Conservation (phyloP, 2,329 filamentous ascomycete species). For the Apiospora marii region DNA sequence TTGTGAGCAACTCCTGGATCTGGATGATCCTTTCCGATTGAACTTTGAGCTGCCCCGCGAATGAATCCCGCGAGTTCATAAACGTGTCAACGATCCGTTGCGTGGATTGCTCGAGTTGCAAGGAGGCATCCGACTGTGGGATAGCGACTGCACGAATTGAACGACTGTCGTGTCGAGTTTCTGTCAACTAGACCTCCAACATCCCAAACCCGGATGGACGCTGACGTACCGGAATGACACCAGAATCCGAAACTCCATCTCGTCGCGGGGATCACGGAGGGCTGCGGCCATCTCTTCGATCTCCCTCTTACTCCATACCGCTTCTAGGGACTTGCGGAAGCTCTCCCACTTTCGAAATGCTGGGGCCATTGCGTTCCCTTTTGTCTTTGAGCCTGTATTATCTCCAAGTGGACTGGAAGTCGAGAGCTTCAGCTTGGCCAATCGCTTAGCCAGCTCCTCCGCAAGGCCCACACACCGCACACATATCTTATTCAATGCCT, state of each 20-base stretch:
- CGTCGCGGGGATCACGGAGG: neutral
- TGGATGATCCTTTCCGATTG: neutral
- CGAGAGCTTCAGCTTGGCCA: neutral
- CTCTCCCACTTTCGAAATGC: constrained; percentile 15
- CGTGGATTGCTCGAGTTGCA: neutral
- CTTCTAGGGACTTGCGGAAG: constrained; percentile 4
- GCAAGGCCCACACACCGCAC: neutral
- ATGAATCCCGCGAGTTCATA: neutral
- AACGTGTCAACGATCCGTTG: neutral
- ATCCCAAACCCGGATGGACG: no score
- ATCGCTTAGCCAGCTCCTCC: neutral
- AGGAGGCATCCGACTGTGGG: neutral
- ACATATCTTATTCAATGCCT: neutral
- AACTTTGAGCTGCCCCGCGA: neutral
- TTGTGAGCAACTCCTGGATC: neutral
- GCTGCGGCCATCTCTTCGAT: constrained; percentile 14
- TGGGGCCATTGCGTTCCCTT: neutral
- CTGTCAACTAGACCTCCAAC: neutral
- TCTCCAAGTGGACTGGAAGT: neutral
- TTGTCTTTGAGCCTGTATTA: no score
- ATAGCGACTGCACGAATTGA: neutral
- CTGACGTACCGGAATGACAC: constrained; percentile 20
- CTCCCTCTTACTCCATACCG: constrained; percentile 15
- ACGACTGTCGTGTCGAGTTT: neutral
- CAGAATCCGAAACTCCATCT: constrained; percentile 23